Evolutionary conservation across 306 rosid species (phyloP).

Genomic region (Begonia peltatifolia): DNA sequence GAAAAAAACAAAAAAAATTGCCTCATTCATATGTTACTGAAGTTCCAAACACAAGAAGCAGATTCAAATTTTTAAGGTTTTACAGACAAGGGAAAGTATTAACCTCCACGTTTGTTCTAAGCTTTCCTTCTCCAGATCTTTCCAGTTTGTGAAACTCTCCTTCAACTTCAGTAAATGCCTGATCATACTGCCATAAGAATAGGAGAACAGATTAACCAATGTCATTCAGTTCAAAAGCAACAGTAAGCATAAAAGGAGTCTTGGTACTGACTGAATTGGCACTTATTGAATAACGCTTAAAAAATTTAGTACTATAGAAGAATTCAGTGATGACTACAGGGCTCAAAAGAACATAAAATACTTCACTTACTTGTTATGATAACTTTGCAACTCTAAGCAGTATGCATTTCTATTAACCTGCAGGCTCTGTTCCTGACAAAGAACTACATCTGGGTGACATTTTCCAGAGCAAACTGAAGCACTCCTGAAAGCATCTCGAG

Average conservation of each 20-base stretch:
- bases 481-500: conserved; percentile 42
- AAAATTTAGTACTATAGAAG: too few relatives aligned
- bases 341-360: conserved; percentile 2
- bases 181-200: conserved; percentile 61
- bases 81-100: conserved; percentile 8
- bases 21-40: too few relatives aligned
- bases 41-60: neutral
- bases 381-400: conserved; percentile 46
- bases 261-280: neutral
- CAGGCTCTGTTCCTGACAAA: conserved; percentile 32
- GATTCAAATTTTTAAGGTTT: neutral
- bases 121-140: conserved; percentile 69
- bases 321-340: conserved; percentile 1
- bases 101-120: conserved; percentile 58
- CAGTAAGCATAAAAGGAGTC: neutral
- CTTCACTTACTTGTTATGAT: conserved; percentile 68
- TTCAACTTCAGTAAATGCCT: conserved; percentile 48
- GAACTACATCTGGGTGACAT: conserved; percentile 78
- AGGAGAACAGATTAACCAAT: conserved; percentile 8
- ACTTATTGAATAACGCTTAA: neutral
- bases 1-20: too few relatives aligned
- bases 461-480: conserved; percentile 68
- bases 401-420: conserved; percentile 46
- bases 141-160: conserved; percentile 50
- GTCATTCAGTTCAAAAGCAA: conserved; percentile 1